phyloP scores from a whole-genome alignment of 352 stramenopile genomes.

The Phytophthora hybrid region DNA sequence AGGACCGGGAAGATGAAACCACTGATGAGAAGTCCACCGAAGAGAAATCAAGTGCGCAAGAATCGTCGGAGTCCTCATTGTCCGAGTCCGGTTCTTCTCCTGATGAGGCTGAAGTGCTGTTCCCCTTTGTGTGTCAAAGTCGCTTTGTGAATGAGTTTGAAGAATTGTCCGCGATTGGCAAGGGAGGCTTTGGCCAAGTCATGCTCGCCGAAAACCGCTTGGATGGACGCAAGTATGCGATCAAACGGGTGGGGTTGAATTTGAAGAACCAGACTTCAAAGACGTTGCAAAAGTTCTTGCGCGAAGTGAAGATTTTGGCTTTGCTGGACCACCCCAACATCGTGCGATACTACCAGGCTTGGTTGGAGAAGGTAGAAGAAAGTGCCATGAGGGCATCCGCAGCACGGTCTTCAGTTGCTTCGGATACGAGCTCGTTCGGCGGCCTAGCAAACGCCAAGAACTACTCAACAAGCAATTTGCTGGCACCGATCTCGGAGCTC shows the following conservation, averaged over 20 bases:
- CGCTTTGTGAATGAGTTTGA: conserved; percentile 89
- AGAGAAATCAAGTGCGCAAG: conserved; percentile 33
- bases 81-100: conserved; percentile 45
- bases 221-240: conserved; percentile 93
- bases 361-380: conserved; percentile 89
- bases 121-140: conserved; percentile 87
- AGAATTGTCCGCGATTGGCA: conserved; percentile 88
- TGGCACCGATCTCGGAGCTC: conserved; percentile 73
- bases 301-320: conserved; percentile 94
- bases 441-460: conserved; percentile 46
- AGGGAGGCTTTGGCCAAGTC: conserved; percentile 95
- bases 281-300: conserved; percentile 93
- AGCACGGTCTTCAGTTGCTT: conserved; percentile 33
- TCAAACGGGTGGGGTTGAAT: conserved; percentile 91
- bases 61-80: conserved; percentile 61
- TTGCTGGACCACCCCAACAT: conserved; percentile 94
- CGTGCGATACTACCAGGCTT: conserved; percentile 93
- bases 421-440: conserved; percentile 44
- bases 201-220: conserved; percentile 94
- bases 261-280: conserved; percentile 90
- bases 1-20: conserved; percentile 19
- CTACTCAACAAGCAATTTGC: conserved; percentile 80
- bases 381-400: conserved; percentile 23
- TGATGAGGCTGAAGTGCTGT: conserved; percentile 75
- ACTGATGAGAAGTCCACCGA: conserved; percentile 44